Evolutionary conservation across 2,329 filamentous ascomycete genomes (phyloP), one percentile per base, ranked within the genome.

Genomic region (Colletotrichum higginsianum): DNA sequence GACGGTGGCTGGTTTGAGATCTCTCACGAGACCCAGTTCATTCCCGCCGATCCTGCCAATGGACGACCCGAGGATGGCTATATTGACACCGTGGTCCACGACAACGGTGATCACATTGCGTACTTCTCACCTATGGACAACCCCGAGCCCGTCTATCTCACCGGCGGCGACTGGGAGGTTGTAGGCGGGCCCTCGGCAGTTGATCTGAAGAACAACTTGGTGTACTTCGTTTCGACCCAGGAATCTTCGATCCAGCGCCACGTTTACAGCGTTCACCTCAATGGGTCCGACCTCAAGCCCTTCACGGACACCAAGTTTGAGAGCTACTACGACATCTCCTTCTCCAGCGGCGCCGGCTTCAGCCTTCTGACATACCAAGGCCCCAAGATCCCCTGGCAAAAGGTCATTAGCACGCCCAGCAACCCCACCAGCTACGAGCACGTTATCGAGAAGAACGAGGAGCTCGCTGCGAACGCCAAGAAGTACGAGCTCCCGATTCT

Each of bases 1-100:
- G 96, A 99, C 80, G 95, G 95, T 26, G 97, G 96, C 44, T 99
- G 96, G 96, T 96, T 98, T 77, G 96, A 99, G 82, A 94, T 98
- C 52, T 94, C 94, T 1, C 92, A 98, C 77, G 90, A 92, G 52
- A 98, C 95, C 4, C 91, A 86, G 16, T 98, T 93, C 78, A 92
- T 99, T 68, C 96, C 96, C 2, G 93, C 94, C 4, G 94, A 98
- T 79, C 88, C 93, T 26, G 81, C 84, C 13, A 94, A 93, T 73
- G 94, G 93, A 16, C 91, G 95, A 26, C 86, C 89, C 2, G 82
- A 96, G 6, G 95, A 98, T 80, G 96, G 96, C 26, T 99, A 99
- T 78, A 91, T 99, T 73, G 96, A 99, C 81, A 95, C 93, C 0
- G 86, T 98, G 71, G 93, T 98, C 66, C 87, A 97, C 78, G 89